These are phyloP conservation scores for Karstenula rhodostoma DNA, from an alignment of 2,329 filamentous ascomycete genomes.

Conservation along the genomic window DNA sequence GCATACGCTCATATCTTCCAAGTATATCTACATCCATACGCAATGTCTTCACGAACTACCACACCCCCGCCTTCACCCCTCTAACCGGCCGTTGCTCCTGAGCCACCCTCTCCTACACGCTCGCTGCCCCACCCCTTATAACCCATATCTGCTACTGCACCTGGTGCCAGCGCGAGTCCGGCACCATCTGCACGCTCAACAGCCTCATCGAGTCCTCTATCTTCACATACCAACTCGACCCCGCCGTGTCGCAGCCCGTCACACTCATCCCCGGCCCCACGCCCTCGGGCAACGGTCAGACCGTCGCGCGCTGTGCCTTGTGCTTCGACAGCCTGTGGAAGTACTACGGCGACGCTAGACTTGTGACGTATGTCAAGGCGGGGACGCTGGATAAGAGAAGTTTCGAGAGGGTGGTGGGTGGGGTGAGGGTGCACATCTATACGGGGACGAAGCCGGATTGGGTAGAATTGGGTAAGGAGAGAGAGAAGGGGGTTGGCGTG, in stretches of 20 bases:
- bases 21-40: no score
- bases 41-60: not conserved
- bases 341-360: constrained; percentile 46
- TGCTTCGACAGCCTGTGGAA: constrained; percentile 55
- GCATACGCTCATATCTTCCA: not conserved
- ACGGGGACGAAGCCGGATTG: constrained; percentile 51
- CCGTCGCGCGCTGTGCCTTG: constrained; percentile 52
- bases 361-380: constrained; percentile 42
- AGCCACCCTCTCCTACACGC: constrained; percentile 34
- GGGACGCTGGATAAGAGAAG: constrained; percentile 53
- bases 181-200: constrained; percentile 52
- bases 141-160: constrained; percentile 60
- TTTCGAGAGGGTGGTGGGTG: constrained; percentile 47
- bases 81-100: constrained; percentile 37
- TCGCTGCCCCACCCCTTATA: constrained; percentile 42
- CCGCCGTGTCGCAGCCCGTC: constrained; percentile 19
- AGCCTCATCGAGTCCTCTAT: constrained; percentile 53
- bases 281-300: constrained; percentile 52
- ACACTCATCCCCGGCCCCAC: constrained; percentile 49
- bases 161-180: constrained; percentile 57
- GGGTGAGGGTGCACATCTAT: constrained; percentile 55
- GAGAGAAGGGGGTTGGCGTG: constrained; percentile 34
- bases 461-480: constrained; percentile 49
- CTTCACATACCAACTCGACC: constrained; percentile 39
- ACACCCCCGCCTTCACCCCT: constrained; percentile 30